Evolutionary conservation across 1,284 basidiomycete species (phyloP), one percentile per base, ranked within the genome.

Genomic region (Rhodotorula sp.): DNA sequence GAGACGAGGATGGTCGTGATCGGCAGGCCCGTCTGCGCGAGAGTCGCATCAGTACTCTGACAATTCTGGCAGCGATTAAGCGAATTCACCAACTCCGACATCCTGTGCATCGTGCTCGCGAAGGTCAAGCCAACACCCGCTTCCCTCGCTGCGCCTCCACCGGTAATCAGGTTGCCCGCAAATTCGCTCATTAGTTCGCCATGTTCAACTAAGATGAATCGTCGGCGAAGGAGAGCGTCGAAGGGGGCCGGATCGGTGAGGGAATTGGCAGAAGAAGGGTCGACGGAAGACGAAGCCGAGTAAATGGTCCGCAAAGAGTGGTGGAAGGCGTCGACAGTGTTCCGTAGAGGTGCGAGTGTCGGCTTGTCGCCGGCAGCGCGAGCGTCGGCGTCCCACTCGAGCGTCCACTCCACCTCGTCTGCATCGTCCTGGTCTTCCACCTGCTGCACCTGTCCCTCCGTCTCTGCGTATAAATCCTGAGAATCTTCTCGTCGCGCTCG

Each of bases 121-220:
- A 75, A 72, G 4, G 74, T 75, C 65, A 68, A 62, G 15, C 72
- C 72, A 7, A 70, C 46, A 15, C 74, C 70, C 7, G 74, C 72
- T 51, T 75, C 74, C 57, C 52, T 66, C 44, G 73, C 68, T 4
- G 68, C 73, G 11, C 39, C 39, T 13, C 66, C 73, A 1, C 57
- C 49, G 0, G 56, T 60, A 9, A 32, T 34, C 22, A 24, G 7
- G 4, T 46, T 57, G 4, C 66, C 67, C 17, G 55, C 59, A 19
- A 75, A 47, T 22, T 73, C 69, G 4, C 52, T 52, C 13, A 75
- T 48, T 2, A 68, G 48, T 56, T 75, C 74, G 24, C 66, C 74
- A 19, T 71, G 62, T 22, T 68, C 56, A n/a, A 75, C 9, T 19
- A 75, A n/a, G 51, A 75, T 64, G 52, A 65, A 74, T 2, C 70